These are phyloP conservation scores for Persicaria maculosa DNA, from an alignment of 148 eudicot genomes.

Conservation along the genomic window DNA sequence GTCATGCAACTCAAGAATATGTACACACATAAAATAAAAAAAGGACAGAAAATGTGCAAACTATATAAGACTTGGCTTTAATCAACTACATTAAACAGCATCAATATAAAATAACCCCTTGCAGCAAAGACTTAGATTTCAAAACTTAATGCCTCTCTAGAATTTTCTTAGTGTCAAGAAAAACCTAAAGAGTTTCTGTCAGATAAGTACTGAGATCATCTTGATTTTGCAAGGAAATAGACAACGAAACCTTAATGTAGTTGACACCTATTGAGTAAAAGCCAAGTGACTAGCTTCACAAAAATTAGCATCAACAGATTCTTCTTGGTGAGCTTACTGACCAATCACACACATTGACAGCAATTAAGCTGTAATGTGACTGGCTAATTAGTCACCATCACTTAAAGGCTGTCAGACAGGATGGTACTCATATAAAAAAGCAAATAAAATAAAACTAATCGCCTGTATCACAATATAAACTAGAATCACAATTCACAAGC, in stretches of 20 bases:
- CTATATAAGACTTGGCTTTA: neutral
- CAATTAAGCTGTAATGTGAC: constrained; percentile 1
- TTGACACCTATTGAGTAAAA: neutral
- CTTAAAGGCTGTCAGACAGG: neutral
- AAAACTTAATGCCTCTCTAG: neutral
- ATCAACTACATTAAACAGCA: neutral
- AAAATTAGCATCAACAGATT: neutral
- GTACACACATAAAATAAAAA: neutral
- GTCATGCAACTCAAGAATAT: neutral
- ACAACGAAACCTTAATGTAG: neutral
- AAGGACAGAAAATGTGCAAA: neutral
- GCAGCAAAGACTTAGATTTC: neutral
- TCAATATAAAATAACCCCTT: neutral
- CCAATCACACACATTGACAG: constrained; percentile 7
- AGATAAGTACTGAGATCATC: neutral
- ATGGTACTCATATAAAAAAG: neutral
- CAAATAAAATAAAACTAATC: neutral
- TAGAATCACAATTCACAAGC: neutral
- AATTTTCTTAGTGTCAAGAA: too few relatives aligned
- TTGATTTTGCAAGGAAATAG: neutral
- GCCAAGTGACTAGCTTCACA: constrained; percentile 1
- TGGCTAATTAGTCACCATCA: constrained; percentile 8
- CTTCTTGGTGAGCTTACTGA: constrained; percentile 8
- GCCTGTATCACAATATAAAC: neutral
- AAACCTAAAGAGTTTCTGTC: too few relatives aligned